Evolutionary conservation across 108 stramenopile species (phyloP).

Genomic region (Nitzschia sp.): DNA sequence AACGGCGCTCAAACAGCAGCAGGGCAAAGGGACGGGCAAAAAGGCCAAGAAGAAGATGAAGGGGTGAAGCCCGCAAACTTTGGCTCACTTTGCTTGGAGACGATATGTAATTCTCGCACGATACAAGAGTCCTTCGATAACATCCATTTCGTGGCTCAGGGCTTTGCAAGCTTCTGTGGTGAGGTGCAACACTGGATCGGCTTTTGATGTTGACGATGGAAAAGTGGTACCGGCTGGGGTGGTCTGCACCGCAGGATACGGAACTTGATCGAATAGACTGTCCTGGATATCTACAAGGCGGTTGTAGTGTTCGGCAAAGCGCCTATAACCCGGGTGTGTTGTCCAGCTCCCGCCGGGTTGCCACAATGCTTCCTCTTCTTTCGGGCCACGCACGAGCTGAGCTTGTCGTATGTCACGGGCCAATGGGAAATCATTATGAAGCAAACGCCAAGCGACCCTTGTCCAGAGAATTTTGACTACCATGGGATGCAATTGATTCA

Average conservation of each 20-base stretch:
- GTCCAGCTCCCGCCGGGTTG: neutral
- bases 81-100: too few relatives aligned
- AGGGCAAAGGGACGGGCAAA: conserved; percentile 24
- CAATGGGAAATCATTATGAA: neutral
- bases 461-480: conserved; percentile 31
- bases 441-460: neutral
- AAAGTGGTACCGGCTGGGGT: neutral
- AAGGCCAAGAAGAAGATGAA: conserved; percentile 55
- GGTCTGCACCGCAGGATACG: conserved; percentile 2
- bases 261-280: conserved; percentile 19
- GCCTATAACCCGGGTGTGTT: conserved; percentile 28
- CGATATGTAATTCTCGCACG: conserved; percentile 3
- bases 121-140: conserved; percentile 14
- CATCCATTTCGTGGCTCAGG: conserved; percentile 8
- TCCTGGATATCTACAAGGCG: conserved; percentile 50
- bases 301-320: conserved; percentile 54
- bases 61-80: too few relatives aligned
- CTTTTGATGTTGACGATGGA: neutral
- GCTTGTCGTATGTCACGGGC: conserved; percentile 7
- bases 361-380: neutral
- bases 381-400: neutral
- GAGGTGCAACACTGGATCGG: conserved; percentile 19
- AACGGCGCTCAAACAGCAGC: conserved; percentile 37
- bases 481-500: conserved; percentile 39
- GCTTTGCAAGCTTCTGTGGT: conserved; percentile 23